Evolutionary conservation across 768 basidiomycete species (phyloP), one percentile per base, ranked within the genome.

Genomic region (Gautieria morchelliformis): DNA sequence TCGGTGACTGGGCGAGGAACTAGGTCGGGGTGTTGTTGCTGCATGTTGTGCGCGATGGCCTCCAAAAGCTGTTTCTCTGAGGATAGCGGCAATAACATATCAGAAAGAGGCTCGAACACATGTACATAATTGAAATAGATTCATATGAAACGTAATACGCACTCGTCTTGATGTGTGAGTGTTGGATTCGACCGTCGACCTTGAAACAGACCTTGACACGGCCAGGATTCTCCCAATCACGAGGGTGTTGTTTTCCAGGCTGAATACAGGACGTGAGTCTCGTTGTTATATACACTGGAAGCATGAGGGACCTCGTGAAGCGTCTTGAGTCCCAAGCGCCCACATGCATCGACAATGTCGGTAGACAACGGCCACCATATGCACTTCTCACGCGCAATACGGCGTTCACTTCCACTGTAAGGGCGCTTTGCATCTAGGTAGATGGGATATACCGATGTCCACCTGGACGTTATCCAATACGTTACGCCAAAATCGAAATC

Each of bases 201-300:
- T 89, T 92, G 87, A 87, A 91, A 66, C 89, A 89, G 22, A 98
- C 89, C 61, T 92, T 82, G 59, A 99, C 91, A 24, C 95, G 81
- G 9, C 95, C 95, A 0, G 95, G 95, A 68, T 99, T 99, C 66
- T 89, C 94, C 95, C 95, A 99, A 69, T 99, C 95, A 52, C 90
- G 81, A 11, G 95, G 95, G 65, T 99, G 95, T 27, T 81, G 75
- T 70, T 94, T 97, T 65, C 82, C 79, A 35, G 56, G 56, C 56
- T 57, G 45, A 37, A 19, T 19, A 44, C 41, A 24, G 50, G 19
- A 19, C n/a, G 8, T 22, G 53, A 22, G 45, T 12, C 47, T 53
- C 54, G 17, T 8, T n/a, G 20, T 33, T 10, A 27, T 63, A 27
- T 71, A 55, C 14, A 32, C 14, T 27, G 30, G 19, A 22, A 27